These are phyloP conservation scores for Phanerodontia chrysosporium DNA, from an alignment of 768 basidiomycete species.

Conservation along the genomic window DNA sequence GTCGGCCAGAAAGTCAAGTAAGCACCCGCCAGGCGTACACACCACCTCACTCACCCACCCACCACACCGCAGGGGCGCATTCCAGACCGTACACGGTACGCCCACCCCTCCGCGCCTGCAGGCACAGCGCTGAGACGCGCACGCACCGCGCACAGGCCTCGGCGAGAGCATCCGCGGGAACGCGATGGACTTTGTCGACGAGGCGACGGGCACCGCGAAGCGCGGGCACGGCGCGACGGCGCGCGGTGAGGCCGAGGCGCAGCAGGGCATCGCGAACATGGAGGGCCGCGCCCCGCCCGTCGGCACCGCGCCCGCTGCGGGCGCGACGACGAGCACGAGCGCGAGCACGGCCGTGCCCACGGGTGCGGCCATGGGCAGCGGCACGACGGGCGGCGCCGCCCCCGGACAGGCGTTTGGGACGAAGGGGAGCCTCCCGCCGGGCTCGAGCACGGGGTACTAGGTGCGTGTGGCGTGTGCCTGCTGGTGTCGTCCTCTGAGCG, in stretches of 20 bases:
- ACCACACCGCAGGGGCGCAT: constrained; percentile 4
- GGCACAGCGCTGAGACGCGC: background rate
- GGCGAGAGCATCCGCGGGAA: constrained; percentile 15
- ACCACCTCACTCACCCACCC: background rate
- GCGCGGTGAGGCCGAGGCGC: constrained; percentile 1
- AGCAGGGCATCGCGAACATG: constrained; percentile 9
- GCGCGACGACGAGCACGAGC: background rate
- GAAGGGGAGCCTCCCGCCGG: background rate
- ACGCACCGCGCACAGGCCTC: background rate
- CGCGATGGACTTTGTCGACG: constrained; percentile 17
- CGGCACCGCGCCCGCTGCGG: background rate
- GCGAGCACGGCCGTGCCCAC: no score
- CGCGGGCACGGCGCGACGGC: constrained; percentile 8
- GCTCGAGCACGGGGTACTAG: background rate
- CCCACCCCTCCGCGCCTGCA: background rate
- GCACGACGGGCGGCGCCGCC: no score
- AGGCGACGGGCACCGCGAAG: constrained; percentile 8
- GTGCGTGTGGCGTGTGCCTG: no score
- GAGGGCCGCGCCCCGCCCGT: constrained; percentile 1
- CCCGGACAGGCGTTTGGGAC: no score
- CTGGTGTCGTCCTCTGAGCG: no score
- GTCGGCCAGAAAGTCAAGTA: constrained; percentile 15
- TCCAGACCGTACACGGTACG: constrained; percentile 12
- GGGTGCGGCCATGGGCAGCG: no score
- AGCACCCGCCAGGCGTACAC: background rate